A percentile compares a stretch with the other conserved stretches of the same genome.
Evolutionary conservation across 345 rosid genomes (phyloP).

Genomic region (Populus tremula): DNA sequence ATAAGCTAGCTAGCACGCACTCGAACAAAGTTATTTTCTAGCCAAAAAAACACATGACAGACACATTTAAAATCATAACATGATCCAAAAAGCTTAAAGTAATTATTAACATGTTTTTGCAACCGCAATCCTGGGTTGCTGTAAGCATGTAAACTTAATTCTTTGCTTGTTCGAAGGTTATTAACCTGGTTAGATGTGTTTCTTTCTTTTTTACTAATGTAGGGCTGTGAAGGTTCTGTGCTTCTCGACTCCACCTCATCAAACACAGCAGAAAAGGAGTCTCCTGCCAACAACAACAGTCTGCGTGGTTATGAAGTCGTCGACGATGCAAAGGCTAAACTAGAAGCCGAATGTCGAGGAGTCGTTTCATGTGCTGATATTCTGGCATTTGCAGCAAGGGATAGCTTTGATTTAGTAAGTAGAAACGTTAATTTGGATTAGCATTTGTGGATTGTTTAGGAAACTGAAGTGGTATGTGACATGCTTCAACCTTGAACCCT

Average conservation of each 20-base stretch:
- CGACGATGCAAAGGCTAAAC: constrained; percentile 40
- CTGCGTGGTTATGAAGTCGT: constrained; percentile 53
- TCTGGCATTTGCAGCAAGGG: constrained; percentile 54
- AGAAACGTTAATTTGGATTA: not conserved
- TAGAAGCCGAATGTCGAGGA: constrained; percentile 42
- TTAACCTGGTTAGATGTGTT: not conserved
- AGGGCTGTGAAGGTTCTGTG: constrained; percentile 64
- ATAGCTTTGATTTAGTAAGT: constrained; percentile 41
- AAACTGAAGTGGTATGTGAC: not conserved
- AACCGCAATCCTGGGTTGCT: too few relatives aligned
- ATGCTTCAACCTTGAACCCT: not conserved
- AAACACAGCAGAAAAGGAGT: constrained; percentile 52
- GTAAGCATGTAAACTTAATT: too few relatives aligned
- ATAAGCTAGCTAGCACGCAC: too few relatives aligned
- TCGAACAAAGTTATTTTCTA: not conserved
- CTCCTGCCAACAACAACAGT: constrained; percentile 41
- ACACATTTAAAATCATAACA: too few relatives aligned
- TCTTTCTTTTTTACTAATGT: not conserved
- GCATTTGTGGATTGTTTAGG: not conserved
- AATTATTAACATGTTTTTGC: too few relatives aligned
- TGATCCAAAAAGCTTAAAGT: not conserved
- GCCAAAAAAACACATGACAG: not conserved
- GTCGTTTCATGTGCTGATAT: constrained; percentile 63
- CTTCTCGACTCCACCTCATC: constrained; percentile 46
- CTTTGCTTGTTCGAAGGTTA: not conserved